These are phyloP conservation scores for Gomphus bonarii DNA, from an alignment of 1,284 basidiomycete species.

Conservation along the genomic window DNA sequence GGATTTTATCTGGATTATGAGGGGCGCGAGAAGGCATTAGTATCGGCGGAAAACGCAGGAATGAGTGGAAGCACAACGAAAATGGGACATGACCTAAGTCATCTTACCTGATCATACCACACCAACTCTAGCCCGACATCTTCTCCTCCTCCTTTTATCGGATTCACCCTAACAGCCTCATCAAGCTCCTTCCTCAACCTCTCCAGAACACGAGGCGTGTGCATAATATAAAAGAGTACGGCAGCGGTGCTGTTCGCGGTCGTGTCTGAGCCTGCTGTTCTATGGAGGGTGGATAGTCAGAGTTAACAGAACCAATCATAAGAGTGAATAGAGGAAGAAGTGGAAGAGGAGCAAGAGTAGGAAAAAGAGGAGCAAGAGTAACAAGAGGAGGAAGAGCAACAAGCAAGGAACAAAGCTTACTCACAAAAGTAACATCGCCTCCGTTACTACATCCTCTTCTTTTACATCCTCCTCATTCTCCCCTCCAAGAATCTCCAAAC, in stretches of 20 bases:
- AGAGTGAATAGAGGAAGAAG: background rate
- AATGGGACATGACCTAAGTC: background rate
- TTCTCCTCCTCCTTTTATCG: background rate
- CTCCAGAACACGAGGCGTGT: slow-evolving; percentile 18
- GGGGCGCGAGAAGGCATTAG: background rate
- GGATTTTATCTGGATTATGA: slow-evolving; percentile 3
- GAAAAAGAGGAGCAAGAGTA: background rate
- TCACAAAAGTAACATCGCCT: slow-evolving; percentile 24
- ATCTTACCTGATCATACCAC: slow-evolving; percentile 3
- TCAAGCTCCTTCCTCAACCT: slow-evolving; percentile 15
- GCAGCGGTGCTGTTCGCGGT: slow-evolving; percentile 23
- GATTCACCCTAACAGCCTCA: background rate
- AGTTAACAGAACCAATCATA: no score
- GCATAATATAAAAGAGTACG: slow-evolving; percentile 19
- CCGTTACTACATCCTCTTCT: slow-evolving; percentile 17
- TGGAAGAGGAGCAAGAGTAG: background rate
- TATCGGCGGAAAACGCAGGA: no score
- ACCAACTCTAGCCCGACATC: background rate
- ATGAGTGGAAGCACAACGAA: background rate
- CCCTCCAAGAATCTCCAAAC: background rate
- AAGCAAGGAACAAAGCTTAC: background rate
- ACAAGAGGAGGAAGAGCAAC: background rate
- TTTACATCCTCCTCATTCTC: slow-evolving; percentile 7
- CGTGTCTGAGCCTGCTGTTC: slow-evolving; percentile 28
- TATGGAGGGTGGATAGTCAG: background rate